phyloP scores from a whole-genome alignment of 257 asterid species.

The Ajuga chamaepitys region DNA sequence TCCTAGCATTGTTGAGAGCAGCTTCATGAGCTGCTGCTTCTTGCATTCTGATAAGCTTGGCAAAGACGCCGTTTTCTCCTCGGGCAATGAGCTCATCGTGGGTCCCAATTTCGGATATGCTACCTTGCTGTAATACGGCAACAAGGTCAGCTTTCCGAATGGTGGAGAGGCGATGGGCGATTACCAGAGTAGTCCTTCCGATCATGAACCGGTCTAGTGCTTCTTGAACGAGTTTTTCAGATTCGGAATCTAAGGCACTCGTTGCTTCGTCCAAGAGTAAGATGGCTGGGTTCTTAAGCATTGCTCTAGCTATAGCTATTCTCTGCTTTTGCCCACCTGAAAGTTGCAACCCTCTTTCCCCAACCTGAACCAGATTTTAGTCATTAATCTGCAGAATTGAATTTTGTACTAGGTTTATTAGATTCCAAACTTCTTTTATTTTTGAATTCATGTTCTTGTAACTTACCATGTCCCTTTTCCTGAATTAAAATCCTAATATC shows the following conservation, averaged over 20 bases:
- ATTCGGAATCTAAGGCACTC: conserved; percentile 85
- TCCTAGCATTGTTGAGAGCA: conserved; percentile 65
- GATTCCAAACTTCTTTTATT: too few species aligned
- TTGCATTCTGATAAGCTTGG: conserved; percentile 80
- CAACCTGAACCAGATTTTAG: conserved; percentile 25
- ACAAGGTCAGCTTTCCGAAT: conserved; percentile 90
- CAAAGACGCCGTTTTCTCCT: conserved; percentile 74
- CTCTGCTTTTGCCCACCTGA: conserved; percentile 98
- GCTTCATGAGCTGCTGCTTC: conserved; percentile 86
- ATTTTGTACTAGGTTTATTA: too few species aligned
- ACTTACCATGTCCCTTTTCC: background rate
- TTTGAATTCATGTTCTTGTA: background rate
- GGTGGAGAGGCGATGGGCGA: conserved; percentile 92
- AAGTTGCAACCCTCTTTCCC: conserved; percentile 83
- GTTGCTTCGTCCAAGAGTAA: conserved; percentile 88
- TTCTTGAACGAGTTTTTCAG: conserved; percentile 87
- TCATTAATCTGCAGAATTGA: background rate
- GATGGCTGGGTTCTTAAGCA: conserved; percentile 80
- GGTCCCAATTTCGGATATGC: conserved; percentile 64
- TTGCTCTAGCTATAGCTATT: conserved; percentile 86
- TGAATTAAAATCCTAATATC: too few species aligned
- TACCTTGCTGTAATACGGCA: conserved; percentile 68
- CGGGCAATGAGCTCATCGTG: conserved; percentile 72
- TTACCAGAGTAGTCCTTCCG: conserved; percentile 86
- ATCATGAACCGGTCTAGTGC: conserved; percentile 93